Evolutionary conservation across 306 rosid species (phyloP).

Genomic region (Malus sylvestris): DNA sequence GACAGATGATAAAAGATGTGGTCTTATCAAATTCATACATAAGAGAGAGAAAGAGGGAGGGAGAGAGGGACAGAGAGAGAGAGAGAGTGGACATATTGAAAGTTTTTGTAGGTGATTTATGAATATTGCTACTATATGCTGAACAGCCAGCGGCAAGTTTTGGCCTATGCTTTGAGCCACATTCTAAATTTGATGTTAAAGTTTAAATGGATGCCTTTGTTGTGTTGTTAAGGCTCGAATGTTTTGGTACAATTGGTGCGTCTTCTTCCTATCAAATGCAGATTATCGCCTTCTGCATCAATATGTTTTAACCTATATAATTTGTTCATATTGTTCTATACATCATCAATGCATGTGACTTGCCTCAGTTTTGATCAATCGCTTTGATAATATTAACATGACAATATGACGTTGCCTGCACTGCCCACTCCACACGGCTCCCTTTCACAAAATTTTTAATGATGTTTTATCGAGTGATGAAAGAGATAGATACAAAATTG

Average conservation of each 20-base stretch:
- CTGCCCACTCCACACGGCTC: not conserved
- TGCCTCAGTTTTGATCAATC: not conserved
- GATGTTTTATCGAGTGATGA: too few relatives aligned
- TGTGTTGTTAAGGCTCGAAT: constrained; percentile 34
- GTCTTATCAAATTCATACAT: not conserved
- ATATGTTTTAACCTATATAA: constrained; percentile 19
- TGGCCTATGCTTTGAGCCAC: constrained; percentile 31
- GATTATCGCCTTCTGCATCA: constrained; percentile 24
- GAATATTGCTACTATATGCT: not conserved
- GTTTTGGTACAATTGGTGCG: constrained; percentile 29
- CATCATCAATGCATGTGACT: constrained; percentile 14
- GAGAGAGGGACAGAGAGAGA: too few relatives aligned
- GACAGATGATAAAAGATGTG: not conserved
- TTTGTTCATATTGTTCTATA: not conserved
- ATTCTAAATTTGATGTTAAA: constrained; percentile 7
- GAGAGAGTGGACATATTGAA: too few relatives aligned
- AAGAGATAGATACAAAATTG: too few relatives aligned
- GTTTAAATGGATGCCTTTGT: constrained; percentile 28
- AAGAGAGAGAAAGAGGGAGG: too few relatives aligned
- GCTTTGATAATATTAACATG: not conserved
- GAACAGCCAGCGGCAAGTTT: constrained; percentile 10
- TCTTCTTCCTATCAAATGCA: constrained; percentile 37
- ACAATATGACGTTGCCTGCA: not conserved
- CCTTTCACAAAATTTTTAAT: not conserved
- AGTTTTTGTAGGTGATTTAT: not conserved